A percentile compares a stretch with the other conserved stretches of the same genome.
phyloP scores from a whole-genome alignment of 2,329 filamentous ascomycete genomes.

The Aureobasidium uvarum region DNA sequence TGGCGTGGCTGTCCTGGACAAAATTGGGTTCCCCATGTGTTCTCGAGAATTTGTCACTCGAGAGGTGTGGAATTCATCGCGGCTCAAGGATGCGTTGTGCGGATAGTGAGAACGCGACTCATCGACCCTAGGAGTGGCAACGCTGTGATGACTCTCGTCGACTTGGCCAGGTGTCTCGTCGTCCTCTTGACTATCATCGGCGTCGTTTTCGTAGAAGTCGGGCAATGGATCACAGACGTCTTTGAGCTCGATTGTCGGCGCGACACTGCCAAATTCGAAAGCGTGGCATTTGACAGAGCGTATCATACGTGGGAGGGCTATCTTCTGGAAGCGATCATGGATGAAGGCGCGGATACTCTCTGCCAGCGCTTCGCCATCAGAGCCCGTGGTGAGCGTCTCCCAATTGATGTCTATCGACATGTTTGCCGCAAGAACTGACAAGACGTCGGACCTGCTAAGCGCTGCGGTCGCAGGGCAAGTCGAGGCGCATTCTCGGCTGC shows the following conservation, averaged over 20 bases:
- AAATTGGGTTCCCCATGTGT: slow-evolving; percentile 37
- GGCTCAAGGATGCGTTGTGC: slow-evolving; percentile 14
- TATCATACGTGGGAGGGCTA: slow-evolving; percentile 91
- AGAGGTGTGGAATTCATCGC: slow-evolving; percentile 25
- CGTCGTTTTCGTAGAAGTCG: slow-evolving; percentile 89
- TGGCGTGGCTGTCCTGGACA: slow-evolving; percentile 54
- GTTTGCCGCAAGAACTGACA: slow-evolving; percentile 24
- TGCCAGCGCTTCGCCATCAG: slow-evolving; percentile 81
- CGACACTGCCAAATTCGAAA: slow-evolving; percentile 84
- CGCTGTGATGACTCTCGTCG: not conserved
- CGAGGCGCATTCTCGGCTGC: slow-evolving; percentile 24
- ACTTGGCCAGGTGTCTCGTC: slow-evolving; percentile 30
- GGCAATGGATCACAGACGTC: slow-evolving; percentile 94
- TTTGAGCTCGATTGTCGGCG: slow-evolving; percentile 86
- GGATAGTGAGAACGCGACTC: slow-evolving; percentile 18
- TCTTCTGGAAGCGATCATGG: slow-evolving; percentile 90
- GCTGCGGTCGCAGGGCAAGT: slow-evolving; percentile 8
- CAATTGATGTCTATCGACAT: slow-evolving; percentile 99
- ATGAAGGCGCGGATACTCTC: slow-evolving; percentile 89
- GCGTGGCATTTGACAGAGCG: slow-evolving; percentile 91
- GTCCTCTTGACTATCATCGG: slow-evolving; percentile 59
- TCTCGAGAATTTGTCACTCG: slow-evolving; percentile 26
- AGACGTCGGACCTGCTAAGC: slow-evolving; percentile 3
- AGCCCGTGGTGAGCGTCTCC: slow-evolving; percentile 84
- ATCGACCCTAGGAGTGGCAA: not conserved